Percentiles rank a stretch among this genome's conserved stretches.
Evolutionary conservation across 257 asterid species (phyloP).

Genomic region (Primulina eburnea): DNA sequence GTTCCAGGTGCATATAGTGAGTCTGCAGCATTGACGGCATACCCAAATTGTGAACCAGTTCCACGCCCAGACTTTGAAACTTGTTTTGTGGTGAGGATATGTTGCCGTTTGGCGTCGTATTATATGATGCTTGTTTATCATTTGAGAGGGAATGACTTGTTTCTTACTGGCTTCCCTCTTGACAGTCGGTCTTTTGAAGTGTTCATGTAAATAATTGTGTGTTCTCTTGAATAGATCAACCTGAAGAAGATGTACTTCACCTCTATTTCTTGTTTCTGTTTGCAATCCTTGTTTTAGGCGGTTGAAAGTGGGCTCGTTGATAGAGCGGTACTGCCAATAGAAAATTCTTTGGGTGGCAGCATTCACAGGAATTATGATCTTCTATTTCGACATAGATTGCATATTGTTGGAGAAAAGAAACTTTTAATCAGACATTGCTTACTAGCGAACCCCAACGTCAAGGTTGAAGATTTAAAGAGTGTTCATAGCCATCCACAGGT

Average conservation of each 20-base stretch:
- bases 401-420: conserved; percentile 97
- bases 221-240: background rate
- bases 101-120: too few relatives aligned
- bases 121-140: background rate
- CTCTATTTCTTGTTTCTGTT: background rate
- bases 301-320: conserved; percentile 96
- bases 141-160: background rate
- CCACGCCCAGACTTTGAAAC: conserved; percentile 94
- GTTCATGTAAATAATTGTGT: background rate
- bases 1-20: conserved; percentile 94
- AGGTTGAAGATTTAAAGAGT: conserved; percentile 68
- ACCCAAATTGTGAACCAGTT: conserved; percentile 96
- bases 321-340: conserved; percentile 96
- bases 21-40: conserved; percentile 95
- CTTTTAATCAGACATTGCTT: conserved; percentile 84
- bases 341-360: conserved; percentile 94
- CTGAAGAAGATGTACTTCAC: conserved; percentile 18
- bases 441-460: conserved; percentile 75
- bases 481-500: conserved; percentile 99
- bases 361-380: conserved; percentile 98
- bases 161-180: too few relatives aligned
- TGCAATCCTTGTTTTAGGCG: conserved; percentile 46
- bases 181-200: too few relatives aligned
- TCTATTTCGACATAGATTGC: conserved; percentile 76
- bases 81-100: conserved; percentile 69